phyloP scores from a whole-genome alignment of 2,329 filamentous ascomycete species.

The Tetracladium maxilliforme region DNA sequence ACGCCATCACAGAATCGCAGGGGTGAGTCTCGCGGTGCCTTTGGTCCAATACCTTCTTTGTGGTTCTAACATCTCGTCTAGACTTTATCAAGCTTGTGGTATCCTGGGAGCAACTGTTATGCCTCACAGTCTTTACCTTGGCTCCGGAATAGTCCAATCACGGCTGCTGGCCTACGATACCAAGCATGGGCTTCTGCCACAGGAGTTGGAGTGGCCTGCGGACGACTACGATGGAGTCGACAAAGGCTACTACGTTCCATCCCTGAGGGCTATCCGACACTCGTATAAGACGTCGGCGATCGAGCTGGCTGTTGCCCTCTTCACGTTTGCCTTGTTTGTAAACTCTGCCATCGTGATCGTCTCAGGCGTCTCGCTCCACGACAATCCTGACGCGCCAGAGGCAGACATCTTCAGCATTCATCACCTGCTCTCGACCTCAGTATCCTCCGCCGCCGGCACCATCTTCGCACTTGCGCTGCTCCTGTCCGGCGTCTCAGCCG shows the following conservation, averaged over 20 bases:
- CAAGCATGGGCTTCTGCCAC: constrained; percentile 33
- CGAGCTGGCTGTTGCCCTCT: constrained; percentile 58
- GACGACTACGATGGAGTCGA: constrained; percentile 18
- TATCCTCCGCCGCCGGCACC: constrained; percentile 63
- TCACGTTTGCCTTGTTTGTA: constrained; percentile 73
- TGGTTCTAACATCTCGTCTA: constrained; percentile 9
- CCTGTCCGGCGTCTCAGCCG: constrained; percentile 66
- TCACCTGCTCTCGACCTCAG: constrained; percentile 48
- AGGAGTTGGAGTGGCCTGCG: constrained; percentile 8
- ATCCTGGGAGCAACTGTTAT: constrained; percentile 66
- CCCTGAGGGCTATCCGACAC: constrained; percentile 54
- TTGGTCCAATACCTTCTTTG: neutral
- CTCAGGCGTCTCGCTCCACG: constrained; percentile 62
- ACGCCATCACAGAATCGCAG: constrained; percentile 37
- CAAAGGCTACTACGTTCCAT: constrained; percentile 53
- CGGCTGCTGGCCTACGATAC: constrained; percentile 49
- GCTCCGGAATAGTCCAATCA: constrained; percentile 53
- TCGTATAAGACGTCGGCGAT: constrained; percentile 61
- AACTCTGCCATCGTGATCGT: constrained; percentile 75
- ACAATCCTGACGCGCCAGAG: constrained; percentile 40
- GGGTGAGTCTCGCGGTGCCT: constrained; percentile 20
- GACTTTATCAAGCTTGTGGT: constrained; percentile 56
- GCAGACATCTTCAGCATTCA: constrained; percentile 81
- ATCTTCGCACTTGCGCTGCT: constrained; percentile 75
- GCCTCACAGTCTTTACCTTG: constrained; percentile 55